Conservation (phyloP, 345 rosid genomes). For the Eucalyptus globulus region DNA sequence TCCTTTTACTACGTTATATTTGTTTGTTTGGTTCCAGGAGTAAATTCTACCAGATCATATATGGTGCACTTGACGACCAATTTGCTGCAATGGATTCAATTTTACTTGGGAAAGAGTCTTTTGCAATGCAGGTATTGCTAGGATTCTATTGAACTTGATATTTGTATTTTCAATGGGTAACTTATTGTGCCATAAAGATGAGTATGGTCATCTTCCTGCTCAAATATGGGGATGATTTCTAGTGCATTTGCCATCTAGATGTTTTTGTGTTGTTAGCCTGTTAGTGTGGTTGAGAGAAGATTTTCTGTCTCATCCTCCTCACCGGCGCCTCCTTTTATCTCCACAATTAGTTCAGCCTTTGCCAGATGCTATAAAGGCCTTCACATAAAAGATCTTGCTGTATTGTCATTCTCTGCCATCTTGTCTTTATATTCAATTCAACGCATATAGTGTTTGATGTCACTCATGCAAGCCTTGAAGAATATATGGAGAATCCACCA, state of each 20-base stretch:
- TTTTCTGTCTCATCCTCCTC: neutral
- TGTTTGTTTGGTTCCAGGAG: constrained; percentile 32
- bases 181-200: neutral
- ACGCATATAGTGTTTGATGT: neutral
- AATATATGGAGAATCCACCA: neutral
- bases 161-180: neutral
- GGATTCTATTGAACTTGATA: neutral
- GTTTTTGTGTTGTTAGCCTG: neutral
- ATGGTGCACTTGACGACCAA: constrained; percentile 77
- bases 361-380: neutral
- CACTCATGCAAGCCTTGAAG: neutral
- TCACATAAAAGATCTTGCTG: neutral
- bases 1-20: neutral
- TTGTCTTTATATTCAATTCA: neutral
- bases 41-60: constrained; percentile 63
- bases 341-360: neutral
- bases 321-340: neutral
- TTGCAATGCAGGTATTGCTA: constrained; percentile 54
- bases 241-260: neutral
- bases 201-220: neutral
- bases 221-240: neutral
- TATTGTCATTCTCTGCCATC: neutral
- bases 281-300: neutral
- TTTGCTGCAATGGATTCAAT: constrained; percentile 84
- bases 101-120: constrained; percentile 59